These are phyloP conservation scores for Exophiala dermatitidis DNA, from an alignment of 2,329 filamentous ascomycete species.

Conservation along the genomic window DNA sequence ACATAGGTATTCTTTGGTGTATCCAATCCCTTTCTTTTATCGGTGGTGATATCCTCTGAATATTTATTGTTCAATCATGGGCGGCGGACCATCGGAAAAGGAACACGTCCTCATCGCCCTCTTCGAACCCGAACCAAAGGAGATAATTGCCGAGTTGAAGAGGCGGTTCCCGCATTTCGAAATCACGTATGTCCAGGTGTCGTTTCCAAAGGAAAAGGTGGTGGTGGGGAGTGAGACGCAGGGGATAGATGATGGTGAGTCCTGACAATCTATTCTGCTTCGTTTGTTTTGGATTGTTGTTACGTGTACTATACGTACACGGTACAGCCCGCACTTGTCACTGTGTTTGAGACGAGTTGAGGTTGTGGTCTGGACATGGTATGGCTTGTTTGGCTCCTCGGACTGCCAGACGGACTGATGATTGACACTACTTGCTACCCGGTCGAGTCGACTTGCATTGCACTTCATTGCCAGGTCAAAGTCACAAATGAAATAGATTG, in stretches of 20 bases:
- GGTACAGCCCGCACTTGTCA: too few relatives aligned
- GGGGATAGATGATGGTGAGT: conserved; percentile 24
- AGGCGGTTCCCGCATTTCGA: conserved; percentile 41
- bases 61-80: conserved; percentile 34
- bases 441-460: too few relatives aligned
- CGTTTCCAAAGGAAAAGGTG: conserved; percentile 14
- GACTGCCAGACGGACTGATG: too few relatives aligned
- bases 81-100: conserved; percentile 35
- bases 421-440: too few relatives aligned
- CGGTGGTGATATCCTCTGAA: too few relatives aligned
- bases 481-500: too few relatives aligned
- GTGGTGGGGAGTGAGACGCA: background rate
- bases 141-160: conserved; percentile 34
- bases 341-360: too few relatives aligned
- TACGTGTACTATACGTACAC: too few relatives aligned
- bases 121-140: conserved; percentile 38
- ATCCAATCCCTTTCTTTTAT: background rate
- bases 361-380: too few relatives aligned
- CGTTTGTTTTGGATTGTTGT: too few relatives aligned
- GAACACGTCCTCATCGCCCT: conserved; percentile 41
- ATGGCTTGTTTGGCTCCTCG: too few relatives aligned
- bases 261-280: background rate
- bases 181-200: conserved; percentile 37
- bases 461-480: too few relatives aligned
- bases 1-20: background rate